Percentiles rank a stretch among this genome's conserved stretches.
Evolutionary conservation across 2,329 filamentous ascomycete genomes (phyloP).

Genomic region (Pseudodiploospora longispora): DNA sequence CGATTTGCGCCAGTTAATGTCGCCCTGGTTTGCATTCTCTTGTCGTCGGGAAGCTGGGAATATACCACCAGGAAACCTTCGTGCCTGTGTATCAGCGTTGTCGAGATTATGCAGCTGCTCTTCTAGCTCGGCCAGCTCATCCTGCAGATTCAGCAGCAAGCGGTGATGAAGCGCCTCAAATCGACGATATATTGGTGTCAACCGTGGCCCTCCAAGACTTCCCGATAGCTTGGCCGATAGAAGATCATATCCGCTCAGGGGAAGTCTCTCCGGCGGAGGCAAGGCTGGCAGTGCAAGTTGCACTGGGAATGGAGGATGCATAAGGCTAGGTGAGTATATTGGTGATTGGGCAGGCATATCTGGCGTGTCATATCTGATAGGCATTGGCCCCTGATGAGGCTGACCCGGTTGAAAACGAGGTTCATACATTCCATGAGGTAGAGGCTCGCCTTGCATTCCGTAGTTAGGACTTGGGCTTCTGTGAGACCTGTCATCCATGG

Average conservation of each 20-base stretch:
- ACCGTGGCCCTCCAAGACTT: conserved; percentile 14
- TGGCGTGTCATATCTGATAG: conserved; percentile 5
- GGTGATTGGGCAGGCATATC: conserved; percentile 3
- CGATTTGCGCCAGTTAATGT: conserved; percentile 52
- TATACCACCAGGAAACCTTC: conserved; percentile 33
- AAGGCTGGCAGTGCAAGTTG: conserved; percentile 1
- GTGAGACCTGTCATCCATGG: too few relatives aligned
- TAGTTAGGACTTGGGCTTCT: too few relatives aligned
- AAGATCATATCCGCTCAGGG: conserved; percentile 53
- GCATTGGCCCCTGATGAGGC: background rate
- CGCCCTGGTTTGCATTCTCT: conserved; percentile 45
- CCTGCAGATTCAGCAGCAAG: conserved; percentile 73
- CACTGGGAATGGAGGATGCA: background rate
- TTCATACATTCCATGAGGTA: background rate
- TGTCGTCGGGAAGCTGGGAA: conserved; percentile 52
- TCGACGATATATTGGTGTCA: conserved; percentile 66
- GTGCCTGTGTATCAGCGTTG: conserved; percentile 41
- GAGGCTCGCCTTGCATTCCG: too few relatives aligned
- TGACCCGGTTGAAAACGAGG: background rate
- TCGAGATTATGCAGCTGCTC: conserved; percentile 68
- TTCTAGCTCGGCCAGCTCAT: conserved; percentile 75
- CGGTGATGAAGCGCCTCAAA: conserved; percentile 80
- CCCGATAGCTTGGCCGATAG: conserved; percentile 45
- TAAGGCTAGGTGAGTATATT: conserved; percentile 2
- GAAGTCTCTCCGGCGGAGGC: conserved; percentile 28